Conservation (phyloP, 768 basidiomycete genomes). For the Pisolithus tinctorius region DNA sequence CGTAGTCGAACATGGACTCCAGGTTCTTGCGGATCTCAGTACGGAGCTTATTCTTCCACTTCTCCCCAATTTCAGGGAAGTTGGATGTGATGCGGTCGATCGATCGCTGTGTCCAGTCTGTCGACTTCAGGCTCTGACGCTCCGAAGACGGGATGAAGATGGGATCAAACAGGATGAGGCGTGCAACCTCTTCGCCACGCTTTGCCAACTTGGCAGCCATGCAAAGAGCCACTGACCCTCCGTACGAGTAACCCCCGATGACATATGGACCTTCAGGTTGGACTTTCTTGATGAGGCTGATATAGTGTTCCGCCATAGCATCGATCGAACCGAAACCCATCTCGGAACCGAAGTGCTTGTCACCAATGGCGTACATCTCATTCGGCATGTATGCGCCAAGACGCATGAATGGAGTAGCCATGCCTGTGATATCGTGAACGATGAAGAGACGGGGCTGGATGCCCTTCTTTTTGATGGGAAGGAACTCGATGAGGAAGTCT, state of each 20-base stretch:
- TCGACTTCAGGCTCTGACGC: slow-evolving; percentile 24
- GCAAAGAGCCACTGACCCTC: slow-evolving; percentile 23
- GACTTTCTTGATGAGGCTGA: slow-evolving; percentile 20
- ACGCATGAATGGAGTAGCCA: slow-evolving; percentile 27
- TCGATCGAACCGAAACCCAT: slow-evolving; percentile 24
- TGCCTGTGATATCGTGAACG: slow-evolving; percentile 27
- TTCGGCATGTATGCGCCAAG: slow-evolving; percentile 26
- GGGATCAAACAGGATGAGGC: slow-evolving; percentile 23
- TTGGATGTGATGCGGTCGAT: slow-evolving; percentile 25
- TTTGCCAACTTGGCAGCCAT: slow-evolving; percentile 19
- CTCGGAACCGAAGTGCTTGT: slow-evolving; percentile 24
- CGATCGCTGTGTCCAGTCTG: slow-evolving; percentile 24
- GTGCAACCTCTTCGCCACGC: slow-evolving; percentile 19
- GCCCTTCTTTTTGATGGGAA: slow-evolving; percentile 27
- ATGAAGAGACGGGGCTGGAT: slow-evolving; percentile 20
- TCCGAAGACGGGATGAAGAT: slow-evolving; percentile 23
- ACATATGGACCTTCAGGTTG: slow-evolving; percentile 23
- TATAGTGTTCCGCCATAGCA: slow-evolving; percentile 27
- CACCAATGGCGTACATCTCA: slow-evolving; percentile 29
- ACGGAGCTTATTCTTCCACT: slow-evolving; percentile 24
- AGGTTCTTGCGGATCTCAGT: slow-evolving; percentile 26
- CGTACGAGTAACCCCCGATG: slow-evolving; percentile 22
- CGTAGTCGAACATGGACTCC: slow-evolving; percentile 28
- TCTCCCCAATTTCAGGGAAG: slow-evolving; percentile 27
- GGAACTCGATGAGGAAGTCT: slow-evolving; percentile 23